These are phyloP conservation scores for Paramecium pentaurelia DNA, from an alignment of 73 alveolate genomes.

Conservation along the genomic window DNA sequence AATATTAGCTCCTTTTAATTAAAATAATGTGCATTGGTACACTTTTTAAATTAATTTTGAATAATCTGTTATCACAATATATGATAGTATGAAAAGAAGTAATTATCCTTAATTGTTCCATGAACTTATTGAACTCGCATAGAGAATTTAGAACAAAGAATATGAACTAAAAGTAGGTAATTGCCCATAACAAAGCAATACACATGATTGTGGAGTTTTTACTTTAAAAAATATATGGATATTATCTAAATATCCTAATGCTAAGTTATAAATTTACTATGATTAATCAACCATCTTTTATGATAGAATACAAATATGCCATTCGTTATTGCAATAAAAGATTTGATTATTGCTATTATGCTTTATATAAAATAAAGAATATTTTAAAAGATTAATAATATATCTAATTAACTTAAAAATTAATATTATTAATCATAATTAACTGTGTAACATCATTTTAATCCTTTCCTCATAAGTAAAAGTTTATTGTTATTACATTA, in stretches of 20 bases:
- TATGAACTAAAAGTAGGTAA: neutral
- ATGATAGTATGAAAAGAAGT: neutral
- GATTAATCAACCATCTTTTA: too few species aligned
- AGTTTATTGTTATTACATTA: neutral
- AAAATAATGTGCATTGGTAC: conserved; percentile 13
- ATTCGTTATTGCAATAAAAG: neutral
- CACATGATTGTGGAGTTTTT: conserved; percentile 36
- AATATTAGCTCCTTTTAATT: neutral
- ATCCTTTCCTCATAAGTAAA: conserved; percentile 25
- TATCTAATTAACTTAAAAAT: neutral
- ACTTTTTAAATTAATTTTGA: neutral
- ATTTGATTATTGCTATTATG: neutral
- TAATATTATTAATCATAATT: neutral
- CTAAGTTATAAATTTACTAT: neutral
- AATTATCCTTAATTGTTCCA: neutral
- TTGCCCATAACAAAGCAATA: neutral
- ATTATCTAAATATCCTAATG: neutral
- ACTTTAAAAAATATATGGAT: conserved; percentile 23
- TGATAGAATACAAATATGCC: neutral
- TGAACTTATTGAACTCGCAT: neutral
- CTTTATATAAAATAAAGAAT: neutral
- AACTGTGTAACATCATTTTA: neutral
- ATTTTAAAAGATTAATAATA: too few species aligned
- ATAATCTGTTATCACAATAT: neutral
- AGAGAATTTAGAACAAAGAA: neutral